phyloP scores from a whole-genome alignment of 805 yeast genomes.

The Candida glaebosa region DNA sequence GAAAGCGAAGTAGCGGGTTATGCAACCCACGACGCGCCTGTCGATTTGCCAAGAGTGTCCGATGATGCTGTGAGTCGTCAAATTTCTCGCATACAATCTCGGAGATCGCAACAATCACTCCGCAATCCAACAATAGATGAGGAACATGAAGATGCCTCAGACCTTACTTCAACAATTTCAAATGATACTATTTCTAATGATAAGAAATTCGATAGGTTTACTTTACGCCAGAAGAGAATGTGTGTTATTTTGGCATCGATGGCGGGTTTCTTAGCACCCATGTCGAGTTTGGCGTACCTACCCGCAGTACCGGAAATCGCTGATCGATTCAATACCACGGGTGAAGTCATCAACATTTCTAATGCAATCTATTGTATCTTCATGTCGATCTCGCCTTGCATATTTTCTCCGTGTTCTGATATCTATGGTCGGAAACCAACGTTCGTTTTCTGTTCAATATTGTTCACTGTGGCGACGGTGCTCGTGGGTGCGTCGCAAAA shows the following conservation, averaged over 20 bases:
- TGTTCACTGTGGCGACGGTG: slow-evolving; percentile 18
- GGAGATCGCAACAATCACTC: slow-evolving; percentile 8
- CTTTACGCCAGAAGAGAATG: slow-evolving; percentile 10
- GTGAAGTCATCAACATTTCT: slow-evolving; percentile 44
- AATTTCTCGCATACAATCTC: slow-evolving; percentile 18
- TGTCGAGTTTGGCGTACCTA: slow-evolving; percentile 42
- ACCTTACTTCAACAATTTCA: background rate
- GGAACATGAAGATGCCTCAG: background rate
- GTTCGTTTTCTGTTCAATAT: slow-evolving; percentile 39
- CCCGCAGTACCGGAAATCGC: slow-evolving; percentile 55
- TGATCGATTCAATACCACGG: slow-evolving; percentile 40
- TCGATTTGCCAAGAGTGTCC: slow-evolving; percentile 16
- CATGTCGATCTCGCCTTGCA: slow-evolving; percentile 52
- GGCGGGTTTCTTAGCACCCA: slow-evolving; percentile 43
- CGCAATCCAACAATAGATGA: background rate
- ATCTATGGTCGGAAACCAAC: slow-evolving; percentile 48
- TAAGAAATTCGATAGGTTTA: slow-evolving; percentile 11
- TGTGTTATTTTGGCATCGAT: slow-evolving; percentile 16
- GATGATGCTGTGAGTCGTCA: slow-evolving; percentile 18
- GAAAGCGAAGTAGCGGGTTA: background rate
- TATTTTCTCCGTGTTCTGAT: slow-evolving; percentile 49
- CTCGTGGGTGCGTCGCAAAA: slow-evolving; percentile 47
- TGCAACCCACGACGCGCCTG: slow-evolving; percentile 12
- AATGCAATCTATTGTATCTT: slow-evolving; percentile 48
- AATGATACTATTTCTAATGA: slow-evolving; percentile 7